Percentiles rank a stretch among this genome's conserved stretches.
Conservation (phyloP, 257 asterid species). For the Vinca minor region DNA sequence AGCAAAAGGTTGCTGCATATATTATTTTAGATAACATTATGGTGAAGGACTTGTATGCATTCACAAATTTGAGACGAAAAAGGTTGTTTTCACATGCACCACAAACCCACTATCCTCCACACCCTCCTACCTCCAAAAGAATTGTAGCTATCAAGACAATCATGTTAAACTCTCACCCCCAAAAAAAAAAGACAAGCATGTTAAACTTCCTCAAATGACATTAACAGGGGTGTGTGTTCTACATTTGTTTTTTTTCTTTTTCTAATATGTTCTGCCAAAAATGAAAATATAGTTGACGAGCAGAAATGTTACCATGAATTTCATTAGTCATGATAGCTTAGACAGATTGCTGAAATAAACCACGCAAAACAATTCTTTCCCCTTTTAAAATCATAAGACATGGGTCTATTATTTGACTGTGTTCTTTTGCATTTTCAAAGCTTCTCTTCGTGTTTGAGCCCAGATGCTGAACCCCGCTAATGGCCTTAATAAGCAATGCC, state of each 20-base stretch:
- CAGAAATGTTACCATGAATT: background rate
- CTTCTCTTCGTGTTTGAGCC: background rate
- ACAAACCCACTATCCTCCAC: background rate
- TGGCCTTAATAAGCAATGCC: background rate
- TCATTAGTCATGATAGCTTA: background rate
- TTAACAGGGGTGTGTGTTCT: background rate
- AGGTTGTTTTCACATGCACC: background rate
- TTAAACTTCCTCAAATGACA: background rate
- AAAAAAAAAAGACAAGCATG: no score
- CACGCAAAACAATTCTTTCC: background rate
- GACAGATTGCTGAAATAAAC: background rate
- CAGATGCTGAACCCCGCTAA: background rate
- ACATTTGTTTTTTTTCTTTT: no score
- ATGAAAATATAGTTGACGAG: background rate
- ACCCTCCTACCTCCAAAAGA: background rate
- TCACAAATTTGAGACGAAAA: slow-evolving; percentile 3
- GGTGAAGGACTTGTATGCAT: background rate
- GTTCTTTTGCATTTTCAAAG: background rate
- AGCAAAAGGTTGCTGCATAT: slow-evolving; percentile 62
- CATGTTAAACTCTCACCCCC: background rate
- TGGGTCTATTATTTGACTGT: background rate
- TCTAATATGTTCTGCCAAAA: background rate
- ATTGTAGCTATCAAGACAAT: background rate
- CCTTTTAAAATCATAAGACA: background rate
- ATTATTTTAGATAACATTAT: slow-evolving; percentile 9